phyloP scores from a whole-genome alignment of 306 rosid species.

The Nissolia schottii region DNA sequence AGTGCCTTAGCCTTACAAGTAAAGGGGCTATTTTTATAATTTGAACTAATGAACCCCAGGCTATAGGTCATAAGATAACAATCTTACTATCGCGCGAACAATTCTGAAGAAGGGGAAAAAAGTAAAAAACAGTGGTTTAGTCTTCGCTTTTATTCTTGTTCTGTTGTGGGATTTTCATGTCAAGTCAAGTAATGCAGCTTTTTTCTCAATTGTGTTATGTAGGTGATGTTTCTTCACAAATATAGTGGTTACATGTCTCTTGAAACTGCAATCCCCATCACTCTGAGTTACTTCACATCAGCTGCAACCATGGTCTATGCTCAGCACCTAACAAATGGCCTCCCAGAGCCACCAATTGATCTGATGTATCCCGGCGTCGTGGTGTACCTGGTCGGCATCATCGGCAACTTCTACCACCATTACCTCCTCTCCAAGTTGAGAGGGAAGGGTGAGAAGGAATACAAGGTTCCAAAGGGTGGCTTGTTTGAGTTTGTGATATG shows the following conservation, averaged over 20 bases:
- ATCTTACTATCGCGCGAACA: neutral
- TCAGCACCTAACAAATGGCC: conserved; percentile 49
- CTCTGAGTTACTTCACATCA: conserved; percentile 45
- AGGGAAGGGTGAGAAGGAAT: conserved; percentile 51
- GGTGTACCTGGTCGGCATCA: conserved; percentile 52
- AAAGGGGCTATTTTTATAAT: no score
- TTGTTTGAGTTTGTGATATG: conserved; percentile 61
- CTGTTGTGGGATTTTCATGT: neutral
- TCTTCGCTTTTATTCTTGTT: neutral
- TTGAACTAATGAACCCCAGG: no score
- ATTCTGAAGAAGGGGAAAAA: neutral
- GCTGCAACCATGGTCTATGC: conserved; percentile 50
- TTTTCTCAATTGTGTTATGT: neutral
- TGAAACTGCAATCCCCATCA: conserved; percentile 44
- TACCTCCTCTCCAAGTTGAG: conserved; percentile 57
- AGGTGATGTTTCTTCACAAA: conserved; percentile 74
- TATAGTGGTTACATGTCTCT: conserved; percentile 61
- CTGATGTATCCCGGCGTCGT: conserved; percentile 44
- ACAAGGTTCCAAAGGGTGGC: conserved; percentile 81
- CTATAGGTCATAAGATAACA: no score
- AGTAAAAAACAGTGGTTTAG: neutral
- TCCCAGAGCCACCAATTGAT: conserved; percentile 56
- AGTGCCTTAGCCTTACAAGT: no score
- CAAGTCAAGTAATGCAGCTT: neutral
- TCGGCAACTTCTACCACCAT: conserved; percentile 88